phyloP scores from a whole-genome alignment of 2,329 filamentous ascomycete species.

The Grosmannia serpens region DNA sequence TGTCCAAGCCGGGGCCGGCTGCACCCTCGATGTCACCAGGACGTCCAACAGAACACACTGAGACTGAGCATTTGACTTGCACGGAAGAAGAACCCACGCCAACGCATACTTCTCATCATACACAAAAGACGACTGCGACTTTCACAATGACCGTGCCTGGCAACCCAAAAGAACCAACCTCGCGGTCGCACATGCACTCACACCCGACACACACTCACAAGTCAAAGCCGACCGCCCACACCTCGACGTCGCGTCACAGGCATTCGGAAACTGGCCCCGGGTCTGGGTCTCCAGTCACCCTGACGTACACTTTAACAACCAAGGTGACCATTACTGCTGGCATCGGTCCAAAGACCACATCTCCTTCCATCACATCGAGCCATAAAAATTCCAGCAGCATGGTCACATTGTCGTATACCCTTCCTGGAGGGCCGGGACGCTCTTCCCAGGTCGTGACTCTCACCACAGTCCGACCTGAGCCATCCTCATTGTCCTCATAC shows the following conservation, averaged over 20 bases:
- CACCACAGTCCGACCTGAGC: constrained; percentile 1
- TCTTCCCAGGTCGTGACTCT: constrained; percentile 6
- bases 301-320: constrained; percentile 5
- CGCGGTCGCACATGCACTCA: background rate
- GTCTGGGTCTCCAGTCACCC: background rate
- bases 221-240: background rate
- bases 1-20: background rate
- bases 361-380: background rate
- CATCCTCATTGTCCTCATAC: background rate
- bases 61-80: background rate
- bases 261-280: background rate
- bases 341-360: background rate
- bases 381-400: constrained; percentile 3
- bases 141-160: constrained; percentile 6
- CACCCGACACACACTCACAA: background rate
- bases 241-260: background rate
- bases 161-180: background rate
- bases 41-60: background rate
- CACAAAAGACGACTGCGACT: background rate
- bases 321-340: constrained; percentile 2
- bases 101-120: background rate
- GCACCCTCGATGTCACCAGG: background rate
- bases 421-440: constrained; percentile 5
- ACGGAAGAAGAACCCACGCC: background rate
- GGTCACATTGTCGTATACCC: constrained; percentile 15